Base-by-base conservation (phyloP, 129 eudicot species). In the Flaveria sonorensis region DNA sequence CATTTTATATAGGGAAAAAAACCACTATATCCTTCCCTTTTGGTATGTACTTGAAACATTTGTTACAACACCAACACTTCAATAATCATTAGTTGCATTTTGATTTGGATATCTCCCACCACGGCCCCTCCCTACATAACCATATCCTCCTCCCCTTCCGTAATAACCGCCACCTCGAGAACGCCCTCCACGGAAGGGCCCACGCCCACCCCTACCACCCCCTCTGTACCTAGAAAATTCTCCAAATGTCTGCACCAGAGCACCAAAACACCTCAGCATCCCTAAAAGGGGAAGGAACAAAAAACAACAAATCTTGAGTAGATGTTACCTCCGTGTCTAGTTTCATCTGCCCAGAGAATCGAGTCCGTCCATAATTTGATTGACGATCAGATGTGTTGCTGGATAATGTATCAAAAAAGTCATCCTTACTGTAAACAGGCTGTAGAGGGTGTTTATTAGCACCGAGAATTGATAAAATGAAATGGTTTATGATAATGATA, bases 381-480 rank as follows among this genome's bases (percentile, higher is more conserved):
- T 90, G 91, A 69, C 87, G 86, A 68, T 84, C 89, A 71, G 78
- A 68, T 1, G 96, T 53, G 73, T 88, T 88, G 88, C 83, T 81
- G 23, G 98, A 93, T 70, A 93, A 88, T 4, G 89, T 75, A 76
- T 93, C 98, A 32, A 93, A 93, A 79, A 93, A 93, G 88, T 93
- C 98, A 42, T 93, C 98, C 89, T 90, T 93, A 26, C 87, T 93
- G 28, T 90, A 93, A 51, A 88, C 89, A 71, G 97, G 86, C 98
- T 93, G 90, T 47, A 74, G 39, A 84, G 28, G 67, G 59, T 46
- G 64, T 65, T 53, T 56, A 45, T 40, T 67, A 67, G 67, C 55
- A 77, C 10, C 23, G 0, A 66, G 70, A 64, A 32, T 57, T 20
- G 42, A 56, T 10, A 55, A 14, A 30, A 74, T 23, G 43, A 3